phyloP scores from a whole-genome alignment of 2,329 filamentous ascomycete species.

The Xylaria sp. region DNA sequence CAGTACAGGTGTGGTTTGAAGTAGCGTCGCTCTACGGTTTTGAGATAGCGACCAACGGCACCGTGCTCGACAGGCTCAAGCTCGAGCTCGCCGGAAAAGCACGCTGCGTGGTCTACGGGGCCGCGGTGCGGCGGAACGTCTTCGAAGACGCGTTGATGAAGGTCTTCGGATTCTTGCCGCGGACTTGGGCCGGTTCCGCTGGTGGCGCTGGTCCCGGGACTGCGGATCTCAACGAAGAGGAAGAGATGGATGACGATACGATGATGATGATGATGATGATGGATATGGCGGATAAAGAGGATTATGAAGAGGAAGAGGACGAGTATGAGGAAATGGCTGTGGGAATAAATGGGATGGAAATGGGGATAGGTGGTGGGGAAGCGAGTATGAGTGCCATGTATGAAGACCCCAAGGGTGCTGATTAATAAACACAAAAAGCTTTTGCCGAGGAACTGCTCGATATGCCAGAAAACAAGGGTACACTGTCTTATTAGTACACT shows the following conservation, averaged over 20 bases:
- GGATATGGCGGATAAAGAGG: background rate
- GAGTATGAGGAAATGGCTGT: no score
- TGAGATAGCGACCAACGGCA: slow-evolving; percentile 44
- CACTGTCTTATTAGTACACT: no score
- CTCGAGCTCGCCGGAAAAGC: slow-evolving; percentile 51
- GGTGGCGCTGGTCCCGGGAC: background rate
- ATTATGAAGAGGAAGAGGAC: background rate
- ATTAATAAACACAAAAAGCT: background rate
- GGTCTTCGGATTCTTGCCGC: slow-evolving; percentile 40
- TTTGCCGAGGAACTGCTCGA: background rate
- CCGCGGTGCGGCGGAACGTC: slow-evolving; percentile 51
- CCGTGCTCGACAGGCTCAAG: slow-evolving; percentile 47
- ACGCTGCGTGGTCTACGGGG: slow-evolving; percentile 55
- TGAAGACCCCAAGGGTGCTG: background rate
- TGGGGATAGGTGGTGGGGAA: background rate
- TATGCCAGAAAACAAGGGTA: background rate
- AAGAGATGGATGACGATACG: background rate
- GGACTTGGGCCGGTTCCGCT: background rate
- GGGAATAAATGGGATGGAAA: background rate
- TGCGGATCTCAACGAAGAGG: background rate
- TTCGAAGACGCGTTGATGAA: slow-evolving; percentile 54
- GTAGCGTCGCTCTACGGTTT: slow-evolving; percentile 50
- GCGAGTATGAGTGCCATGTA: background rate
- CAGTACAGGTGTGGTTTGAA: slow-evolving; percentile 63
- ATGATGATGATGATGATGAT: background rate